Percentiles rank a stretch among this genome's conserved stretches.
phyloP scores from a whole-genome alignment of 768 basidiomycete genomes.

The Xerocomus spinulosus region DNA sequence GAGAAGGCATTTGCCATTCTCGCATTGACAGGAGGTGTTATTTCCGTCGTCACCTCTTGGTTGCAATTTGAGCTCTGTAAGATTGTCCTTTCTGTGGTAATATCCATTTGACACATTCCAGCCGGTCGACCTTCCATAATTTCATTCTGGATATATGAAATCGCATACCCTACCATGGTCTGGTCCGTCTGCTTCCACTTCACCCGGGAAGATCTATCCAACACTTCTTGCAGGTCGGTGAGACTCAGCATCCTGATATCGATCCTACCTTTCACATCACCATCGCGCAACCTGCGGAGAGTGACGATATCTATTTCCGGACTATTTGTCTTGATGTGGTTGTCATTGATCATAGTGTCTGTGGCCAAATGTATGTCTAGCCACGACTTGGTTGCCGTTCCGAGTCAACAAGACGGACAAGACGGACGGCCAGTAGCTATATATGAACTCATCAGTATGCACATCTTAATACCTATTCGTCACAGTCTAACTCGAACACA shows the following conservation, averaged over 20 bases:
- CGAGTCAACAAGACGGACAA: neutral
- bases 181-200: conserved; percentile 7
- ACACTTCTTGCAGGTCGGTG: conserved; percentile 5
- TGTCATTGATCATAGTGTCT: conserved; percentile 3
- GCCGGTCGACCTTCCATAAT: conserved; percentile 2
- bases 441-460: conserved; percentile 15
- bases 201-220: neutral
- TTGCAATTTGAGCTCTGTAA: conserved; percentile 3
- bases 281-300: conserved; percentile 6
- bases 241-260: conserved; percentile 15
- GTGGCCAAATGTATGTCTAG: neutral
- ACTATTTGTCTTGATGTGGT: conserved; percentile 13
- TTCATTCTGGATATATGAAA: conserved; percentile 7
- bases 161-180: conserved; percentile 9
- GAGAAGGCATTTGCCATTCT: conserved; percentile 15
- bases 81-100: neutral
- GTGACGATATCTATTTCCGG: conserved; percentile 2
- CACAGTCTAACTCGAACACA: conserved; percentile 5
- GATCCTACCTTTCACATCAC: conserved; percentile 7
- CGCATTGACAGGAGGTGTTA: conserved; percentile 1
- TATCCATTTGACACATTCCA: neutral
- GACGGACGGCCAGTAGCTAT: neutral
- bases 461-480: neutral
- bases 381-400: neutral
- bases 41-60: conserved; percentile 10